Evolutionary conservation across 2,329 filamentous ascomycete genomes (phyloP).

Genomic region (Colletotrichum sp.): DNA sequence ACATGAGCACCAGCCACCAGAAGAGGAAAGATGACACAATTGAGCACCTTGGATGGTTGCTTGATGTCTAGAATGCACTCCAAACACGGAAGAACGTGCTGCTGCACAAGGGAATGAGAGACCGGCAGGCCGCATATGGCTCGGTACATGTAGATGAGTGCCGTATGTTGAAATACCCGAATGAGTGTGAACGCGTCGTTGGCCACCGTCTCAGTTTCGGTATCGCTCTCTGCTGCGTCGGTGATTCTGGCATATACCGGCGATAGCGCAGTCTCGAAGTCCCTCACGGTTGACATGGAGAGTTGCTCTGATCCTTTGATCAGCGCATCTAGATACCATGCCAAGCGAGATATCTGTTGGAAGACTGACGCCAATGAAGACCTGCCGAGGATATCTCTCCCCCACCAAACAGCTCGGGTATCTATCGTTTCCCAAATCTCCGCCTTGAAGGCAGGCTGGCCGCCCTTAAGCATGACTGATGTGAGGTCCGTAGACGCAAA

Average conservation of each 20-base stretch:
- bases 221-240: conserved; percentile 3
- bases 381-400: conserved; percentile 36
- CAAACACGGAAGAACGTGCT: conserved; percentile 39
- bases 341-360: conserved; percentile 32
- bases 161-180: conserved; percentile 43
- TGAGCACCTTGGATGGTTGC: conserved; percentile 40
- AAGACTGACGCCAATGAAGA: conserved; percentile 39
- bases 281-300: conserved; percentile 31
- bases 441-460: conserved; percentile 41
- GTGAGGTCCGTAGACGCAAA: conserved; percentile 49
- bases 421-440: conserved; percentile 43
- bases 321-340: conserved; percentile 30
- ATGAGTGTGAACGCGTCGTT: conserved; percentile 40
- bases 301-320: conserved; percentile 21
- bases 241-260: conserved; percentile 30
- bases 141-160: conserved; percentile 47
- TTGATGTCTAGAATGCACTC: conserved; percentile 39
- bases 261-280: conserved; percentile 29
- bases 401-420: conserved; percentile 47
- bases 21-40: conserved; percentile 44
- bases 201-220: conserved; percentile 24
- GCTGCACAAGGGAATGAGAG: conserved; percentile 43
- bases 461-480: conserved; percentile 42
- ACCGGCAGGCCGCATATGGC: conserved; percentile 43
- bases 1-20: conserved; percentile 42